Evolutionary conservation across 176 grass and related monocot genomes (phyloP).

Genomic region (Coix lacrymajobi): DNA sequence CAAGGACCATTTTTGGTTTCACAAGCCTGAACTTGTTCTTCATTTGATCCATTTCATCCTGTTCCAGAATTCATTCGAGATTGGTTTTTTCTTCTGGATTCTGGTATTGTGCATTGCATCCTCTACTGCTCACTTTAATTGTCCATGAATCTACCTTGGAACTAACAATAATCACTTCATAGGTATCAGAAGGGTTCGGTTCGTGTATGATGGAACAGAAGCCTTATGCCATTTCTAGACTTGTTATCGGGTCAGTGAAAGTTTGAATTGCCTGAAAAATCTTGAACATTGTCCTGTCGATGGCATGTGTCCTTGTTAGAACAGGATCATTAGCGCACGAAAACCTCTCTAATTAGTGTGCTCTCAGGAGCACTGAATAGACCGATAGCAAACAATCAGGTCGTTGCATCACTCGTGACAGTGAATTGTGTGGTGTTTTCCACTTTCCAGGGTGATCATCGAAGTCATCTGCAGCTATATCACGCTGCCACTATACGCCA

Average conservation of each 20-base stretch:
- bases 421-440: neutral
- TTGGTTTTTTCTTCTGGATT: conserved; percentile 83
- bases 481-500: conserved; percentile 72
- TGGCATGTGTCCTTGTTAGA: neutral
- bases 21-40: conserved; percentile 51
- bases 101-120: conserved; percentile 38
- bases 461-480: conserved; percentile 83
- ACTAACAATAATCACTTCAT: neutral
- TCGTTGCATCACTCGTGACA: neutral
- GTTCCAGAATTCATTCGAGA: conserved; percentile 96
- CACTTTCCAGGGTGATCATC: conserved; percentile 52
- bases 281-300: neutral
- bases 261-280: neutral
- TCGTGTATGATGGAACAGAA: conserved; percentile 81
- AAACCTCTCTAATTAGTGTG: neutral
- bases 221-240: conserved; percentile 54
- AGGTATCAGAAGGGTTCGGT: conserved; percentile 69
- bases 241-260: conserved; percentile 60
- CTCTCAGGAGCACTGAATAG: neutral
- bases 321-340: neutral
- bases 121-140: neutral
- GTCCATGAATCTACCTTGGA: neutral
- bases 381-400: neutral
- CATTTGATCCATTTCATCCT: conserved; percentile 89
- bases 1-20: conserved; percentile 83